Base-by-base conservation (phyloP, 306 rosid species). In the Fragaria ananassa region DNA sequence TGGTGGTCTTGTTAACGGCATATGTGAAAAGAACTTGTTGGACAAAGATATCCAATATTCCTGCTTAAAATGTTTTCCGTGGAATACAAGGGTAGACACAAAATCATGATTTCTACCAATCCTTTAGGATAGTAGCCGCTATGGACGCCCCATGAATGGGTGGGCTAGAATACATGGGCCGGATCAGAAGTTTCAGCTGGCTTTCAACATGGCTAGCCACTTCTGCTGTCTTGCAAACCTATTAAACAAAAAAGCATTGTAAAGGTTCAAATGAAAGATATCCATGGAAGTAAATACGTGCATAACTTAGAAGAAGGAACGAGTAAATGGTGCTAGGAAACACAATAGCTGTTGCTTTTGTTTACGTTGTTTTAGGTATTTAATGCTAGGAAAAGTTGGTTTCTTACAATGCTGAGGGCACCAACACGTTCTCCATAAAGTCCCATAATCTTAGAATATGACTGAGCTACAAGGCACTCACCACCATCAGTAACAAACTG, bases 361-460 rank as follows among this genome's bases (percentile, higher is more conserved):
- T 3, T 37, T 57, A n/a, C 2, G 0, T 23, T 35, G 62, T 14
- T 39, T 39, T 3, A 13, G 39, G 53, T 15, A 19, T 51, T 41
- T 21, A 7, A 8, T 70, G 58, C 61, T 14, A 13, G 11, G 42
- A 29, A 42, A 77, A 15, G 62, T 47, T 56, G 13, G 47, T 74
- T 72, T 54, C 96, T 88, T 89, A 92, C 99, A 74, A 92, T 88
- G 88, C 92, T 92, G 76, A 95, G 80, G 69, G 99, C 97, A 3
- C 98, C 97, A 85, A 95, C 90, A 84, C 99, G 97, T 74, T 95
- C 99, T 8, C 91, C 98, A 63, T 92, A 92, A 42, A 95, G 93
- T 80, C 97, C 97, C 97, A 95, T 80, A 85, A 84, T 92, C 92
- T 95, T 95, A 37, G 97, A 97, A 80, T 90, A 95, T 80, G 97